Conservation (phyloP, 75 land plant genomes). For the Cupressus sempervirens region DNA sequence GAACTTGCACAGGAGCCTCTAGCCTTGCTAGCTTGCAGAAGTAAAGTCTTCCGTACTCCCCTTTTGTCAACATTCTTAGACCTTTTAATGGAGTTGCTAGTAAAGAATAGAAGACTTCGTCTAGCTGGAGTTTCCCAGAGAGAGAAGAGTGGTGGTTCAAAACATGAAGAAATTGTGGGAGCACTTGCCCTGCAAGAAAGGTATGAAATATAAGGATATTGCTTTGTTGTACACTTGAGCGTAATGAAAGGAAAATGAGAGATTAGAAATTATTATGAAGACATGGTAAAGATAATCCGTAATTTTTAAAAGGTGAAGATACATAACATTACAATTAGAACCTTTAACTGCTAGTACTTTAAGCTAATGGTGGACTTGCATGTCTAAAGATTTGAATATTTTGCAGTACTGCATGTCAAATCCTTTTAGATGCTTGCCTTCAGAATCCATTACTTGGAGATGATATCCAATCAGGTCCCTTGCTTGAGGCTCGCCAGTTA, state of each 20-base stretch:
- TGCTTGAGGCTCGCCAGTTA: conserved; percentile 29
- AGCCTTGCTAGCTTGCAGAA: conserved; percentile 33
- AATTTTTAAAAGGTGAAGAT: conserved; percentile 2
- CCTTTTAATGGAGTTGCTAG: conserved; percentile 35
- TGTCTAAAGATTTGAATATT: background rate
- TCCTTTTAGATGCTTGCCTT: conserved; percentile 39
- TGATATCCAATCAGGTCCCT: conserved; percentile 19
- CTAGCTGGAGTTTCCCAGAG: conserved; percentile 20
- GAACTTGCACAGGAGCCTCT: conserved; percentile 35
- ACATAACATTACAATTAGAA: background rate
- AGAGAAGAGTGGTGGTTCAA: background rate
- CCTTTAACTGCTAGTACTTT: background rate
- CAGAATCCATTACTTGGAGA: conserved; percentile 18
- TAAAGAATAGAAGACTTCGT: conserved; percentile 23
- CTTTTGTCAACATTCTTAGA: conserved; percentile 29
- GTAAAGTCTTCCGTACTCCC: conserved; percentile 30
- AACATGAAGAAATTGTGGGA: conserved; percentile 38
- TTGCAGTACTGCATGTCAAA: conserved; percentile 43
- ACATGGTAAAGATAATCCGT: background rate
- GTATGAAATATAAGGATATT: conserved; percentile 9
- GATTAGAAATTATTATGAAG: background rate
- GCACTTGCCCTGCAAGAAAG: conserved; percentile 45
- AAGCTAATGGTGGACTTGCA: background rate
- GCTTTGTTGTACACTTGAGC: background rate
- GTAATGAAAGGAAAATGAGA: background rate